Evolutionary conservation across 2,329 filamentous ascomycete genomes (phyloP).

Genomic region (Zymoseptoria ardabiliae): DNA sequence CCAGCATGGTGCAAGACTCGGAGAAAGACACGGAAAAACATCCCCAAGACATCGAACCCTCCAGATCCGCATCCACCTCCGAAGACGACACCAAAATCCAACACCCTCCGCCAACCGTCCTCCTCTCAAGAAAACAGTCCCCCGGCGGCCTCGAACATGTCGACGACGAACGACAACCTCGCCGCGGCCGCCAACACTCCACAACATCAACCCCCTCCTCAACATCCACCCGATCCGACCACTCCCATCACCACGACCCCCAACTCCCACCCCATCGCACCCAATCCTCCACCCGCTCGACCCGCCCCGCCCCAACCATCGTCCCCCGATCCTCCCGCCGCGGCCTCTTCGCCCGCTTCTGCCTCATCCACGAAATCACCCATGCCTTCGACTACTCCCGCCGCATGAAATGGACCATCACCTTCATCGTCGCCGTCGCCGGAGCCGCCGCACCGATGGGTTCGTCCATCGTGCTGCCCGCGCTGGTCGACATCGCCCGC

Average conservation of each 20-base stretch:
- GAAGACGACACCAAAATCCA: conserved; percentile 8
- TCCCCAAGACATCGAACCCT: conserved; percentile 10
- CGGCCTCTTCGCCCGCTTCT: conserved; percentile 64
- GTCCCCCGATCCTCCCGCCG: conserved; percentile 53
- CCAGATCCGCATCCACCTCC: conserved; percentile 3
- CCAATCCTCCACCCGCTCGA: conserved; percentile 21
- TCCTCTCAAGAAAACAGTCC: conserved; percentile 3
- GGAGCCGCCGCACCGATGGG: conserved; percentile 75
- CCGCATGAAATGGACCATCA: conserved; percentile 78
- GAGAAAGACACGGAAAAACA: conserved; percentile 8
- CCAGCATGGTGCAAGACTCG: conserved; percentile 10
- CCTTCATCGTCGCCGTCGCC: conserved; percentile 67
- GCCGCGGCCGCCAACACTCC: conserved; percentile 9
- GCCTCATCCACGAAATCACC: conserved; percentile 71
- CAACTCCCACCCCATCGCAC: conserved; percentile 21
- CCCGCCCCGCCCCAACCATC: conserved; percentile 28
- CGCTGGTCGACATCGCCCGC: conserved; percentile 55
- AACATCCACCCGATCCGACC: conserved; percentile 17
- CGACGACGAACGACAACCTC: not conserved
- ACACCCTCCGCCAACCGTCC: conserved; percentile 9
- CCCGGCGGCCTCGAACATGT: conserved; percentile 4
- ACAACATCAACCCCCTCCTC: conserved; percentile 10
- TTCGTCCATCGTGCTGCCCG: conserved; percentile 73
- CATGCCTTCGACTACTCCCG: conserved; percentile 65
- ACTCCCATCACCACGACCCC: conserved; percentile 19